phyloP scores from a whole-genome alignment of 352 stramenopile species.

The Phytophthora cactorum region DNA sequence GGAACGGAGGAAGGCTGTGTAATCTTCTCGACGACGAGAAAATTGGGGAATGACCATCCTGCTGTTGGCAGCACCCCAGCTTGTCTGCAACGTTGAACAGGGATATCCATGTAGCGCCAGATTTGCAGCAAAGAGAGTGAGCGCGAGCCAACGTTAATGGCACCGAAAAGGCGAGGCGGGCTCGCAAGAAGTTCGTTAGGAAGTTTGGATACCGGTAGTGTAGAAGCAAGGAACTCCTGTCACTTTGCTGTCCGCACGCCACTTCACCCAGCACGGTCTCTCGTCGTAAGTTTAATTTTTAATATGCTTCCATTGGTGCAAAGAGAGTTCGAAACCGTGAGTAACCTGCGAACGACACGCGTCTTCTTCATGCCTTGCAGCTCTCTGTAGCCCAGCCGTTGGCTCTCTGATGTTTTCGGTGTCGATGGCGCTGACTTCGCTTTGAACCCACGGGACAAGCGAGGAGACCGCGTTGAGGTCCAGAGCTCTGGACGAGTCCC shows the following conservation, averaged over 20 bases:
- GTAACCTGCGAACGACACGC: conserved; percentile 18
- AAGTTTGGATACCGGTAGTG: background rate
- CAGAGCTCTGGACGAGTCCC: background rate
- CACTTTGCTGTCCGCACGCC: conserved; percentile 13
- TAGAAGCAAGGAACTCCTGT: conserved; percentile 5
- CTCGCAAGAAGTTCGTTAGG: background rate
- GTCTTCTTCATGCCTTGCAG: conserved; percentile 9
- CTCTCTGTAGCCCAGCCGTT: conserved; percentile 5
- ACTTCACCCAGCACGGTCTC: conserved; percentile 9
- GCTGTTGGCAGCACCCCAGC: background rate
- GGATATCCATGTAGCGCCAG: conserved; percentile 13
- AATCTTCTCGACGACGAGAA: conserved; percentile 36
- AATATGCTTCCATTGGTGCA: conserved; percentile 3
- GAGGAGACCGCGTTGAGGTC: conserved; percentile 2
- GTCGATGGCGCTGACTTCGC: background rate
- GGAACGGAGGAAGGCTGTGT: conserved; percentile 27
- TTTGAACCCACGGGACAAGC: conserved; percentile 10
- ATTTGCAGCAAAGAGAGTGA: conserved; percentile 13
- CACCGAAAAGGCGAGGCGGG: conserved; percentile 16
- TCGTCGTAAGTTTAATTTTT: conserved; percentile 15
- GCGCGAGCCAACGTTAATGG: conserved; percentile 3
- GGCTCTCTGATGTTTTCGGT: conserved; percentile 22
- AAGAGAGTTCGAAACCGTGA: conserved; percentile 3
- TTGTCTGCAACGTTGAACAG: no score
- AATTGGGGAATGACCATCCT: conserved; percentile 32